Evolutionary conservation across 2,329 filamentous ascomycete species (phyloP).

Genomic region (Aspergillus awamori): DNA sequence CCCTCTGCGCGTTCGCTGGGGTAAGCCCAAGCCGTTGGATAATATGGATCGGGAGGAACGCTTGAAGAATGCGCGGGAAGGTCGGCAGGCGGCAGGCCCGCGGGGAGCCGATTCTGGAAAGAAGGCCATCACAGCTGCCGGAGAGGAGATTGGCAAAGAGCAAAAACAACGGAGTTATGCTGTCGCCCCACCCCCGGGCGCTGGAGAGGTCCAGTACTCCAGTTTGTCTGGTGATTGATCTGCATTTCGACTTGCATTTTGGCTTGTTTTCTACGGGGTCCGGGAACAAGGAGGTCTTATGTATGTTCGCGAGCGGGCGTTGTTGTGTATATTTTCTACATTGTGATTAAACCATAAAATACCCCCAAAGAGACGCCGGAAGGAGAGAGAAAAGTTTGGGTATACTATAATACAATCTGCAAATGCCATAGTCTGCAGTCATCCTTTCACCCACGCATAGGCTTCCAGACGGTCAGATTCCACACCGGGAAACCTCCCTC

Average conservation of each 20-base stretch:
- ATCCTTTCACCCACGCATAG: conserved; percentile 6
- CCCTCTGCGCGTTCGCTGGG: conserved; percentile 88
- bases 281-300: conserved; percentile 30
- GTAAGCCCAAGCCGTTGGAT: conserved; percentile 86
- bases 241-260: conserved; percentile 11
- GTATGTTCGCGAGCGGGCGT: conserved; percentile 40
- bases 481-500: not conserved
- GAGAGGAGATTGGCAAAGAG: conserved; percentile 46
- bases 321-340: conserved; percentile 32
- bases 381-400: conserved; percentile 36
- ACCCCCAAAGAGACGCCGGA: conserved; percentile 37
- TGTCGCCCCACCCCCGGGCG: conserved; percentile 78
- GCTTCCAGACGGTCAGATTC: not conserved
- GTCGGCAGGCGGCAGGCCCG: conserved; percentile 61
- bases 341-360: conserved; percentile 31
- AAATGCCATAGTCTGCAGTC: conserved; percentile 20
- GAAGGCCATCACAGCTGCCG: conserved; percentile 40
- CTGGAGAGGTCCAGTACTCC: conserved; percentile 77
- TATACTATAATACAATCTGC: conserved; percentile 43
- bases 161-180: conserved; percentile 43
- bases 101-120: conserved; percentile 43
- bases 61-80: conserved; percentile 77
- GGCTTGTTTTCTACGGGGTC: conserved; percentile 21
- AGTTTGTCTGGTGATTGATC: conserved; percentile 77
- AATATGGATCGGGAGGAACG: conserved; percentile 87